A percentile compares a stretch with the other conserved stretches of the same genome.
Conservation (phyloP, 2,329 filamentous ascomycete genomes). For the Trichoderma koningiopsis region DNA sequence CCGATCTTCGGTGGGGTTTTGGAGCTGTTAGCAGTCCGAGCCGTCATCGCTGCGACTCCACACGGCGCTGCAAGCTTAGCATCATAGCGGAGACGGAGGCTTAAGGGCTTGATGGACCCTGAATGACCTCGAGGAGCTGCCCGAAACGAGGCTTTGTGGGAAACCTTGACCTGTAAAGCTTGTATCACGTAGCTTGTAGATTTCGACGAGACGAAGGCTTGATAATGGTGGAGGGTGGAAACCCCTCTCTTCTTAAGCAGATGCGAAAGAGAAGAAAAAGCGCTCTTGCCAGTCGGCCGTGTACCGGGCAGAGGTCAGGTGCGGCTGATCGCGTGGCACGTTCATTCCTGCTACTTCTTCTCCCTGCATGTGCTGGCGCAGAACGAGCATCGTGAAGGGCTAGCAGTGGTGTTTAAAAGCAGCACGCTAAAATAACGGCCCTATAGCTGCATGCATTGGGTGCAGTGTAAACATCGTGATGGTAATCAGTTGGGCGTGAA, state of each 20-base stretch:
- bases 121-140: neutral
- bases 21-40: neutral
- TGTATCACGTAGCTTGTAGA: neutral
- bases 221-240: neutral
- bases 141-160: neutral
- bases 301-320: conserved; percentile 16
- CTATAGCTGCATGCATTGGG: neutral
- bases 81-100: conserved; percentile 25
- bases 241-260: neutral
- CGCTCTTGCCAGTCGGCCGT: conserved; percentile 2
- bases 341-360: conserved; percentile 7
- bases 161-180: neutral
- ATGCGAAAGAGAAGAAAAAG: neutral
- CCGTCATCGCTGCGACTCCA: conserved; percentile 10
- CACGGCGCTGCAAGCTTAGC: conserved; percentile 25
- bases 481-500: no score
- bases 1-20: conserved; percentile 21
- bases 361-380: conserved; percentile 3
- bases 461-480: neutral
- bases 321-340: conserved; percentile 9
- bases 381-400: conserved; percentile 5
- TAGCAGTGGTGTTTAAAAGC: conserved; percentile 2
- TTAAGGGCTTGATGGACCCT: neutral
- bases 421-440: neutral
- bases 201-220: neutral